Evolutionary conservation across 164 flowering plant species (phyloP), one percentile per base, ranked within the genome.

Genomic region (Dillenia suffruticosa): DNA sequence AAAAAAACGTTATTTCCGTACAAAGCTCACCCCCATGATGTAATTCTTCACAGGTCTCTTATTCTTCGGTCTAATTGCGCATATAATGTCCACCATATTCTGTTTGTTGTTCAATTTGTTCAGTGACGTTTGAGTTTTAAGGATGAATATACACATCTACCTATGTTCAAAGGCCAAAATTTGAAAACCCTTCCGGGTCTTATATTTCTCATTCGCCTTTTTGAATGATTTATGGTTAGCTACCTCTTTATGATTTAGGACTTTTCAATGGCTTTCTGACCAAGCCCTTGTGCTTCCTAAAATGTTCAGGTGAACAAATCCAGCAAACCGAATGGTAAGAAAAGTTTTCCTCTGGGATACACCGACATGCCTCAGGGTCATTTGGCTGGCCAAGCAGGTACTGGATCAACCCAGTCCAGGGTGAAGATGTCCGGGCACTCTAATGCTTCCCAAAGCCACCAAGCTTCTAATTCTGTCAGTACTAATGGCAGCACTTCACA

Each of bases 231-330:
- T 17, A 19, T 55, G 22, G 5, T 54, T 45, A 26, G 22, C 10
- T 53, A 26, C 4, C 43, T 45, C 50, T n/a, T n/a, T 54, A 60
- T 10, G 17, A 9, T 53, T 44, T 44, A 13, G 59, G 9, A 50
- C 12, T 63, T 62, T 19, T 11, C 2, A 26, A 2, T 26, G 5
- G 40, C 40, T 26, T 26, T 1, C 40, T 26, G 1, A 26, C 40
- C 40, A 26, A 1, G 40, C 40, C 40, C 6, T 40, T 6, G 54
- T 61, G 45, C 10, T 48, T 9, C 12, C 47, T 9, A 8, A 9
- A 9, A 9, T 43, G 22, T 66, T 46, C 56, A 89, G 97, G 81
- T 83, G 75, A 82, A 45, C 57, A 76, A 63, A 40, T 14, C 40
- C 12, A 78, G 70, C 68, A 64, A 66, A 3, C 61, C 71, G 7